A percentile compares a stretch with the other conserved stretches of the same genome.
phyloP scores from a whole-genome alignment of 192 early-diverging fungal species.

The Coemansia sp. region DNA sequence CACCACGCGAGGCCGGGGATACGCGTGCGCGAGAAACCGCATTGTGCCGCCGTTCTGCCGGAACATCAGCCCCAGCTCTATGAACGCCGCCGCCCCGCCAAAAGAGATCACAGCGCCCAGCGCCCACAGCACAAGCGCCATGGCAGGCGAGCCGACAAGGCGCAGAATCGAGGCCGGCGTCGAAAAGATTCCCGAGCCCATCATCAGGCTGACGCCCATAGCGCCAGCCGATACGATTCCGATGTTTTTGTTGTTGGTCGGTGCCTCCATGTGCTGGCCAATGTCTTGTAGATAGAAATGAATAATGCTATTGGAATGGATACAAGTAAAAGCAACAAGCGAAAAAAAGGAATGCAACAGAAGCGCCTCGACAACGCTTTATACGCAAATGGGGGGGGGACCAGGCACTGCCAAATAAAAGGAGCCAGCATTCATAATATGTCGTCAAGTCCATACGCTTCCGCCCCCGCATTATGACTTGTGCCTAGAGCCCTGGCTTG shows the following conservation, averaged over 20 bases:
- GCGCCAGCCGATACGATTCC: constrained; percentile 63
- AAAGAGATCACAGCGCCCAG: constrained; percentile 73
- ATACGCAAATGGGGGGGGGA: no score
- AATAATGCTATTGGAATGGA: not conserved
- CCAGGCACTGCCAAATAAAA: no score
- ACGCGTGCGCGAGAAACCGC: constrained; percentile 78
- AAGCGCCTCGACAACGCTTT: no score
- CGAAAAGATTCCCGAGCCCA: constrained; percentile 80
- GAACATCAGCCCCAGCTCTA: constrained; percentile 86
- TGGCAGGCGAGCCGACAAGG: constrained; percentile 64
- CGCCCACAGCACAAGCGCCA: constrained; percentile 75
- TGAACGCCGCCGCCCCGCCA: constrained; percentile 82
- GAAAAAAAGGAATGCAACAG: no score
- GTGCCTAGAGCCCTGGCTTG: no score
- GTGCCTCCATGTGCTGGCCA: not conserved
- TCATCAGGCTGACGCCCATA: constrained; percentile 73
- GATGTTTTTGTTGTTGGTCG: constrained; percentile 32
- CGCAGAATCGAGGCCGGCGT: constrained; percentile 72
- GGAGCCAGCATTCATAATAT: no score
- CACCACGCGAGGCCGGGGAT: constrained; percentile 51
- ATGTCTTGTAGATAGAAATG: not conserved
- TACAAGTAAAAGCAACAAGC: not conserved
- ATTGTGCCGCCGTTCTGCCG: constrained; percentile 86
- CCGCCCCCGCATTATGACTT: no score
- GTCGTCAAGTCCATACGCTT: no score